Percentiles rank a stretch among this genome's conserved stretches.
These are phyloP conservation scores for Hondaea fermentalgiana DNA, from an alignment of 108 stramenopile species.

Conservation along the genomic window DNA sequence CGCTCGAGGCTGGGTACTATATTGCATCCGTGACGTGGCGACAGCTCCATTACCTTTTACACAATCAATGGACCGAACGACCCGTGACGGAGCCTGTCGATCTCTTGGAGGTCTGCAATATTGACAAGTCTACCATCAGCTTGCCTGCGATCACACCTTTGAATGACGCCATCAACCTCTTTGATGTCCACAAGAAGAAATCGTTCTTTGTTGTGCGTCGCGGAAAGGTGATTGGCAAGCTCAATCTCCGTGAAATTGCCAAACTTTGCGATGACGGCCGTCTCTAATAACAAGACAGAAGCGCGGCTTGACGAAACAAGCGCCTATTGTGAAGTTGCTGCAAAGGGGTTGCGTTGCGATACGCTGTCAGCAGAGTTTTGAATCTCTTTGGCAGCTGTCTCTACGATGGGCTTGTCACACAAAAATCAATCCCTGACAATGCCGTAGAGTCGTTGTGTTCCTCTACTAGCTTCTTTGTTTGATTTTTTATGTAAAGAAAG, in stretches of 20 bases:
- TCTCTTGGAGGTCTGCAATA: background rate
- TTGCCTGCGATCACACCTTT: background rate
- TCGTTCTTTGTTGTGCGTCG: background rate
- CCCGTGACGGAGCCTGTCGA: background rate
- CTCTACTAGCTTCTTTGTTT: no score
- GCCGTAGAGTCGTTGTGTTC: no score
- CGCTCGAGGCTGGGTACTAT: background rate
- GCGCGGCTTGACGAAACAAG: no score
- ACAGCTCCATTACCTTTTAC: background rate
- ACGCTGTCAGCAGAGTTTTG: no score
- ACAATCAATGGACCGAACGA: background rate
- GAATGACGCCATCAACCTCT: background rate
- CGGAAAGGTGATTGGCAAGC: background rate
- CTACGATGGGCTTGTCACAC: no score
- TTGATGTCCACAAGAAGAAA: constrained; percentile 3
- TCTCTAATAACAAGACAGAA: background rate
- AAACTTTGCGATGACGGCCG: background rate
- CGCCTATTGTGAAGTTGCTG: no score
- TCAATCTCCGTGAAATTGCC: background rate
- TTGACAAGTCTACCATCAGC: background rate
- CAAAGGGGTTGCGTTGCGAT: no score
- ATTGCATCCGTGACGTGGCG: background rate
- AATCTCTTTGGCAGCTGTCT: no score
- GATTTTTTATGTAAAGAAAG: no score
- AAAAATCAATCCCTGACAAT: no score